phyloP scores from a whole-genome alignment of 2,329 filamentous ascomycete genomes.

The Aureobasidium sp. region DNA sequence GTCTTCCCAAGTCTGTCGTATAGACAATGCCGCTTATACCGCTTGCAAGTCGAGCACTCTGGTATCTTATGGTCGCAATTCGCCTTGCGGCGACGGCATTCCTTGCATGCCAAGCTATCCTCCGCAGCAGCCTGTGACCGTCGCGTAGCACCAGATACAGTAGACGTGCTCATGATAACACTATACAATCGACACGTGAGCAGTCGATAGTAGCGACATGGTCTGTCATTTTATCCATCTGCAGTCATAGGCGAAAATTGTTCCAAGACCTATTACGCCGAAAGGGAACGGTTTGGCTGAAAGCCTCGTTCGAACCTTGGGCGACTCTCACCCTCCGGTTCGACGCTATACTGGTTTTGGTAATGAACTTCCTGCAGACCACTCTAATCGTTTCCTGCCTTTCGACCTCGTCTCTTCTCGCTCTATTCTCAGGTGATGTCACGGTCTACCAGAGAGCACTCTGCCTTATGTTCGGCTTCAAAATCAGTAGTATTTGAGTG shows the following conservation, averaged over 20 bases:
- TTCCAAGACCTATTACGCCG: constrained; percentile 1
- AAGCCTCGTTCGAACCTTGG: background rate
- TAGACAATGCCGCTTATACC: constrained; percentile 7
- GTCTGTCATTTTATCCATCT: constrained; percentile 4
- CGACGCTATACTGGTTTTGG: background rate
- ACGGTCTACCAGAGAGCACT: background rate
- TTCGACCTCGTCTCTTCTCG: background rate
- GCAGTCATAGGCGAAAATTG: background rate
- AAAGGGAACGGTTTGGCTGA: background rate
- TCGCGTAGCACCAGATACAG: background rate
- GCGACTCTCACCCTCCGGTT: background rate
- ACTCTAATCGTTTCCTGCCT: background rate
- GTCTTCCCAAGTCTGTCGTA: constrained; percentile 10
- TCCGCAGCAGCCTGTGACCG: constrained; percentile 10
- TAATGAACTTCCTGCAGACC: background rate
- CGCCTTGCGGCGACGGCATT: constrained; percentile 14
- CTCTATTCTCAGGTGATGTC: background rate
- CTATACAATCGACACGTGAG: background rate
- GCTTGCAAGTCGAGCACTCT: constrained; percentile 12
- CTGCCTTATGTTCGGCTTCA: background rate
- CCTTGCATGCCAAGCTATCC: constrained; percentile 13
- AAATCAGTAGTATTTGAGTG: background rate
- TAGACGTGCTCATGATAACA: constrained; percentile 7
- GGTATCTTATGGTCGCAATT: constrained; percentile 14
- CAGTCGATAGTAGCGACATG: constrained; percentile 5